phyloP scores from a whole-genome alignment of 768 basidiomycete genomes.

The Galerina marginata region DNA sequence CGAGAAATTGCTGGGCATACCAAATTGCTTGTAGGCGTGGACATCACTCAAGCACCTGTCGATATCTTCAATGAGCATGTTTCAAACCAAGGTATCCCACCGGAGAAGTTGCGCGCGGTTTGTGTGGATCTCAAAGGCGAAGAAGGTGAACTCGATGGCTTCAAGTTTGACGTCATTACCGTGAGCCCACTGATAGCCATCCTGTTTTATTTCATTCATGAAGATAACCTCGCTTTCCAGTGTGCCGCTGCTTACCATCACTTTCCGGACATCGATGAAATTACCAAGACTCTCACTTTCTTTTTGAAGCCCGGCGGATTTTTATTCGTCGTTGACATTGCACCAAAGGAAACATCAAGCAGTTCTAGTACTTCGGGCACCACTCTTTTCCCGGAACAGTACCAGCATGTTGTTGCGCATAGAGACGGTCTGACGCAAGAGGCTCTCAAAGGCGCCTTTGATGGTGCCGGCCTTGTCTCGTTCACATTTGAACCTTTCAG shows the following conservation, averaged over 20 bases:
- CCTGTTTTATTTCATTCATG: neutral
- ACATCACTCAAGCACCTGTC: slow-evolving; percentile 76
- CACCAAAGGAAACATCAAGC: slow-evolving; percentile 12
- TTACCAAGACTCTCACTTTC: slow-evolving; percentile 52
- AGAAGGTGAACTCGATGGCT: slow-evolving; percentile 52
- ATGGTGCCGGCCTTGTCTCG: slow-evolving; percentile 25
- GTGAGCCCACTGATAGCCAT: slow-evolving; percentile 47
- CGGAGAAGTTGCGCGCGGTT: slow-evolving; percentile 71
- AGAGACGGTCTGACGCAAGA: slow-evolving; percentile 31
- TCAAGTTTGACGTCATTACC: slow-evolving; percentile 71
- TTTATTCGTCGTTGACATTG: slow-evolving; percentile 60
- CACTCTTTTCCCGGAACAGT: slow-evolving; percentile 30
- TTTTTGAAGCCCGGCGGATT: slow-evolving; percentile 62
- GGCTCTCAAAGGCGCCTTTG: slow-evolving; percentile 29
- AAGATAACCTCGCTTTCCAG: neutral
- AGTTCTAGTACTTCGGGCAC: neutral
- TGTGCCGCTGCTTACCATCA: slow-evolving; percentile 61
- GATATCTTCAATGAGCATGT: slow-evolving; percentile 67
- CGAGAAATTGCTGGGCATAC: slow-evolving; percentile 63
- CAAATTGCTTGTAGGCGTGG: slow-evolving; percentile 72
- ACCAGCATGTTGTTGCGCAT: slow-evolving; percentile 33
- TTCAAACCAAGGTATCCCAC: slow-evolving; percentile 61
- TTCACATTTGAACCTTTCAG: slow-evolving; percentile 24
- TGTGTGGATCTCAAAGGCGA: slow-evolving; percentile 53
- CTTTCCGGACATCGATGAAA: slow-evolving; percentile 50